A percentile compares a stretch with the other conserved stretches of the same genome.
Evolutionary conservation across 495 filamentous ascomycete genomes (phyloP).

Genomic region (Elasticomyces elasticus): DNA sequence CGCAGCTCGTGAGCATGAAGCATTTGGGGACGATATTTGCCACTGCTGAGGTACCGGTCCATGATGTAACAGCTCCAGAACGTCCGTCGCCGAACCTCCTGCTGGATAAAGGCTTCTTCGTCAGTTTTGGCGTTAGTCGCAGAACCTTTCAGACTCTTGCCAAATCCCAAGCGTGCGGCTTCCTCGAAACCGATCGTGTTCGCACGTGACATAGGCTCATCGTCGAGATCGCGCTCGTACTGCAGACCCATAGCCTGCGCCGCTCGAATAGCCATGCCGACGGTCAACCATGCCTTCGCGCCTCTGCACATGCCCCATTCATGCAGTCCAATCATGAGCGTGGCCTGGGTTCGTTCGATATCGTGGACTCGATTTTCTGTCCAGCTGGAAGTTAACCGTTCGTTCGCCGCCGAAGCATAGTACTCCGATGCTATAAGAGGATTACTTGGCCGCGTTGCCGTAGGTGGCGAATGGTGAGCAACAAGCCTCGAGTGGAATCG

Average conservation of each 20-base stretch:
- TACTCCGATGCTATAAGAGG: conserved; percentile 65
- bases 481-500: conserved; percentile 65
- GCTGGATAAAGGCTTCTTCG: conserved; percentile 51
- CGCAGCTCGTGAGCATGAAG: conserved; percentile 56
- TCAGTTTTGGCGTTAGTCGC: conserved; percentile 16
- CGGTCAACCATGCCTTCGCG: conserved; percentile 56
- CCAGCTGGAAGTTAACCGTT: conserved; percentile 41
- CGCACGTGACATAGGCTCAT: conserved; percentile 35
- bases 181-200: conserved; percentile 38
- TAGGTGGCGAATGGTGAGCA: conserved; percentile 48
- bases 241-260: conserved; percentile 63
- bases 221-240: conserved; percentile 49
- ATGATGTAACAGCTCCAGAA: conserved; percentile 82
- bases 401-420: conserved; percentile 58
- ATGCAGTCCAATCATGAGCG: conserved; percentile 74
- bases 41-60: conserved; percentile 68
- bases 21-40: conserved; percentile 62
- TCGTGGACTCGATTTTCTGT: conserved; percentile 39
- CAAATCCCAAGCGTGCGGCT: conserved; percentile 35
- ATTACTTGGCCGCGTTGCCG: conserved; percentile 42
- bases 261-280: conserved; percentile 66
- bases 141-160: conserved; percentile 5
- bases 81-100: conserved; percentile 69
- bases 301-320: conserved; percentile 77
- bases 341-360: conserved; percentile 63